Conservation (phyloP, 441 rosid genomes). For the Pelargonium myrrhifolium region DNA sequence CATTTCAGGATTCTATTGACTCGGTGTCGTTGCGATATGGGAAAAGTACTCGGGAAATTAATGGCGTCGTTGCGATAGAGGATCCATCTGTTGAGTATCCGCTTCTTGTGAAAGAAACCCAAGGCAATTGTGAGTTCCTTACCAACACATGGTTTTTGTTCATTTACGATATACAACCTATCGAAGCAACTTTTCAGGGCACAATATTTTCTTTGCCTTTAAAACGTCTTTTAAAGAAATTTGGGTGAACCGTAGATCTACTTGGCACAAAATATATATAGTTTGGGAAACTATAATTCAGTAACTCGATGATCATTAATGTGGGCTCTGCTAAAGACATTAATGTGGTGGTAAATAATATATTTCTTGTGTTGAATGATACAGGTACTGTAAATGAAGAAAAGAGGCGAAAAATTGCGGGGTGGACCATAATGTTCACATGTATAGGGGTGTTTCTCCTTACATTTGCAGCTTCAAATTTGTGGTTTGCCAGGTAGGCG, state of each 20-base stretch:
- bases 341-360: too few relatives aligned
- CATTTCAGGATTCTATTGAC: constrained; percentile 68
- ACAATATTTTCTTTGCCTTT: too few relatives aligned
- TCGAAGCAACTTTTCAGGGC: too few relatives aligned
- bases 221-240: too few relatives aligned
- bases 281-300: neutral
- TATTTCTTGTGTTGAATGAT: constrained; percentile 11
- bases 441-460: constrained; percentile 68
- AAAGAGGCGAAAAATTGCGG: constrained; percentile 68
- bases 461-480: constrained; percentile 63
- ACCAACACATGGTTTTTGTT: too few relatives aligned
- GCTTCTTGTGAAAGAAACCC: constrained; percentile 32
- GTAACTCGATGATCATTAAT: neutral
- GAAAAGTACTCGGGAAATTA: constrained; percentile 17
- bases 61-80: constrained; percentile 17
- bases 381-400: constrained; percentile 51
- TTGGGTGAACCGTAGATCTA: too few relatives aligned
- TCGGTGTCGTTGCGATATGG: constrained; percentile 40
- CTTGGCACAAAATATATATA: too few relatives aligned
- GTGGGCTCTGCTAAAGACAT: neutral
- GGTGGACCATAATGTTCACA: constrained; percentile 80
- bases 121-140: constrained; percentile 21
- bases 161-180: too few relatives aligned
- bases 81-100: constrained; percentile 30
- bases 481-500: constrained; percentile 57